Evolutionary conservation across 1,284 basidiomycete genomes (phyloP).

Genomic region (Marasmius oreades): DNA sequence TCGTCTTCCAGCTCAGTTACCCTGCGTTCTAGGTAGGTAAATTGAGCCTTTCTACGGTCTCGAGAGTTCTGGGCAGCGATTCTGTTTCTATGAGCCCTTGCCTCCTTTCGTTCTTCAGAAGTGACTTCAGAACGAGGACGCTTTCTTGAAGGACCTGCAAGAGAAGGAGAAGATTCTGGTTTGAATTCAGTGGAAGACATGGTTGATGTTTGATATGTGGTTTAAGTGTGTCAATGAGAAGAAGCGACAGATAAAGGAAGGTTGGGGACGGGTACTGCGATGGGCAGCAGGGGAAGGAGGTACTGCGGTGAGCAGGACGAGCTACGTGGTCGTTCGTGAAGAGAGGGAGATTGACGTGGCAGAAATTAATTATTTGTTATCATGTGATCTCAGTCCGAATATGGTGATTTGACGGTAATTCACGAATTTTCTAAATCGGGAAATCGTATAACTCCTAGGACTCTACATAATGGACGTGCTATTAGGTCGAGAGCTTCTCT

Average conservation of each 20-base stretch:
- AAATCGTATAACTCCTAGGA: not conserved
- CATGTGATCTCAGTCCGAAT: not conserved
- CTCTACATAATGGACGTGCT: not conserved
- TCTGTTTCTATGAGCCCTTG: conserved; percentile 77
- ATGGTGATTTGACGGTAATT: not conserved
- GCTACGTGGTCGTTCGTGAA: conserved; percentile 6
- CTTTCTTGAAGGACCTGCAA: conserved; percentile 56
- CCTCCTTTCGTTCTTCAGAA: conserved; percentile 76
- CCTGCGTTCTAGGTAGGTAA: conserved; percentile 66
- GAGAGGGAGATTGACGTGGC: not conserved
- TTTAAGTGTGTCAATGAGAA: not conserved
- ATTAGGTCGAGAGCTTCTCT: no score
- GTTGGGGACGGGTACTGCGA: not conserved
- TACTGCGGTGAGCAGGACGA: conserved; percentile 4
- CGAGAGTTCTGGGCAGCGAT: conserved; percentile 84
- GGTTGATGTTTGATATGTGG: not conserved
- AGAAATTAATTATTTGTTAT: not conserved
- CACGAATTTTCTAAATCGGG: not conserved
- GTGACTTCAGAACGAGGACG: conserved; percentile 58
- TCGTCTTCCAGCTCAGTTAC: conserved; percentile 84
- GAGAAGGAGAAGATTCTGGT: conserved; percentile 23
- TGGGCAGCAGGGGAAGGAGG: not conserved
- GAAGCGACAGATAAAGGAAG: not conserved
- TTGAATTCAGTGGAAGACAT: not conserved
- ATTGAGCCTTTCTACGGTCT: conserved; percentile 77